Evolutionary conservation across 768 basidiomycete genomes (phyloP), one percentile per base, ranked within the genome.

Genomic region (Inosperma sp.): DNA sequence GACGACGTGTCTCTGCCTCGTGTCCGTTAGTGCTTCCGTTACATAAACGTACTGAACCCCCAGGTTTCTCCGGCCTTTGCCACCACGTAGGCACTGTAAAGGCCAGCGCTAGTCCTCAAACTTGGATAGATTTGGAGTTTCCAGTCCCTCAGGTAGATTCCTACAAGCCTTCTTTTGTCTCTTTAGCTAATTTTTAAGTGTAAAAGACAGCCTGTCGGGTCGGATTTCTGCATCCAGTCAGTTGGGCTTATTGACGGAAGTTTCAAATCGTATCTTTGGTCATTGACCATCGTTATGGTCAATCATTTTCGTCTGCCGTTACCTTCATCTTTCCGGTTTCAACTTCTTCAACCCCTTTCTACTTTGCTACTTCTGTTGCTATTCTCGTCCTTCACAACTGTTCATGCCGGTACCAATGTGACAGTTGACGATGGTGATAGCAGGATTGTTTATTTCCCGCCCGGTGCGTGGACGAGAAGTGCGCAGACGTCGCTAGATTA

Each of bases 371-470:
- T 46, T 7, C 9, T 48, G 16, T 22, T 36, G 7, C 23, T 47
- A 25, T 9, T 47, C 13, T 25, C 19, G 14, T 37, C 17, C 46
- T 3, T 25, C 1, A 48, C 45, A 16, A 47, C 42, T n/a, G 59
- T 57, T 25, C 29, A 51, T 44, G 65, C 58, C 10, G 58, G 47
- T 23, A 59, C 58, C 48, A 71, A 72, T 54, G 55, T 71, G 6
- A 67, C 69, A 0, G 45, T 72, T 12, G 65, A 70, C 52, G 67
- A 70, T 49, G 61, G 60, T 23, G 54, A 67, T 54, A 47, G 61
- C 12, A 54, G 60, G 25, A 71, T 72, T 25, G 33, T 49, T 14
- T 72, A 72, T 50, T 53, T 58, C 12, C 68, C 69, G 34, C 44
- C 55, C 26, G 61, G 57, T 10, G 65, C 64, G 27, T 73, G 72